Base-by-base conservation (phyloP, 208 protist species). In the Crithidia acanthocephali region DNA sequence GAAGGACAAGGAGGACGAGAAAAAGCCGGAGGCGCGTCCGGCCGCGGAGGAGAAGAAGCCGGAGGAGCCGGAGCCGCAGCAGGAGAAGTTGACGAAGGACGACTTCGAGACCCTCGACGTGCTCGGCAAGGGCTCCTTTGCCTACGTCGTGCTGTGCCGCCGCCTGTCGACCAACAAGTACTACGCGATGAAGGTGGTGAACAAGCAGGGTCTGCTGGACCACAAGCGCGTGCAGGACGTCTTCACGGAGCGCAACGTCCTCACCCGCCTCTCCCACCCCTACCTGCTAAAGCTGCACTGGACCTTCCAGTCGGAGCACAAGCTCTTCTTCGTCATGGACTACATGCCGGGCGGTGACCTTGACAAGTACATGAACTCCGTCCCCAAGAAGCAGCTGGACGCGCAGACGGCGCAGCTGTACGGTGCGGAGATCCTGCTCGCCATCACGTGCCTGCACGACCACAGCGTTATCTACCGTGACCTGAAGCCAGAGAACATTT, bases 221-320 rank as follows among this genome's bases (percentile, higher is more conserved):
- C 88, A 95, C 81, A 93, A 94, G 81, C 91, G 93, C n/a, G 88
- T 88, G 50, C 92, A 92, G 68, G 92, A 97, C 69, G 92, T 95
- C 25, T 97, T 97, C 78, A 94, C 90, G 59, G 90, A 97, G 78
- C 92, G 92, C 60, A 95, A 97, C 84, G 92, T 98, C 44, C 86
- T 99, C 11, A 93, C 88, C 37, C 90, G 90, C 16, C 73, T 98
- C 48, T 94, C 93, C 64, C 97, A 99, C 77, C 97, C 97, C 6
- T 98, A 95, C 76, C 74, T 99, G 32, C 82, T 99, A 28, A 91
- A 90, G 72, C 85, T 99, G 33, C 87, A 98, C 81, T 98, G 92
- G 84, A 96, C 97, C 18, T 99, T 99, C 82, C 97, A 99, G 85
- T 98, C 94, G 6, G 90, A 97, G 75, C 88, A 96, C 67, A 96